Base-by-base conservation (phyloP, 1,284 basidiomycete species). In the Trametes pubescens region DNA sequence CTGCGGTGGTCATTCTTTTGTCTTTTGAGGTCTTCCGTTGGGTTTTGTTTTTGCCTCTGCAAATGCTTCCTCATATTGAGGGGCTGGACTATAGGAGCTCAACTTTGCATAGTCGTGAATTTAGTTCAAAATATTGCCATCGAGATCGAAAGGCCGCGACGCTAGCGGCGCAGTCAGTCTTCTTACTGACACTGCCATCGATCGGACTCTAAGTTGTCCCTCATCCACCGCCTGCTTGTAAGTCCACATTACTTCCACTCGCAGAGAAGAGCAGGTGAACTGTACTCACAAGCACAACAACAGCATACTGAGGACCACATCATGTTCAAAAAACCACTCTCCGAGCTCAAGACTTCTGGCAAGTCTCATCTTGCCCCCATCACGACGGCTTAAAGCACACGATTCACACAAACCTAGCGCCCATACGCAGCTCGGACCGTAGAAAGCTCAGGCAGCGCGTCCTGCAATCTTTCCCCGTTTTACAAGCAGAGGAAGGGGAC, bases 261-360 rank as follows among this genome's bases (percentile, higher is more conserved):
- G 22, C 14, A 22, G 22, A 52, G 52, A 37, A 7, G 8, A 32
- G 29, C 8, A 4, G 29, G 8, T 32, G 3, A 8, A 32, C 29
- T 3, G 29, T 8, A 3, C 29, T 32, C 29, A 32, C 4, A 32
- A 8, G 14, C 16, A 37, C 29, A 7, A 10, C 35, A 37, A 16
- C 7, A 2, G 11, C 1, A 35, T 22, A 5, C 51, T 7, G 9
- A 38, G 26, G 34, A 9, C 21, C 38, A 40, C 35, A 53, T 5
- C 13, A 91, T 92, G 90, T 92, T 92, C 84, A 92, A 92, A 74
- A 92, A 91, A 77, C 86, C 88, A 9, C 74, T 89, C 13, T 79
- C 83, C 49, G 84, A 85, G 61, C 71, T 86, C 58, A 92, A 92
- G 74, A 92, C 89, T 1, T 89, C 86, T 48, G 83, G 84, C 81